Evolutionary conservation across 352 stramenopile genomes (phyloP).

Genomic region (Thalassiosira mediterranea): DNA sequence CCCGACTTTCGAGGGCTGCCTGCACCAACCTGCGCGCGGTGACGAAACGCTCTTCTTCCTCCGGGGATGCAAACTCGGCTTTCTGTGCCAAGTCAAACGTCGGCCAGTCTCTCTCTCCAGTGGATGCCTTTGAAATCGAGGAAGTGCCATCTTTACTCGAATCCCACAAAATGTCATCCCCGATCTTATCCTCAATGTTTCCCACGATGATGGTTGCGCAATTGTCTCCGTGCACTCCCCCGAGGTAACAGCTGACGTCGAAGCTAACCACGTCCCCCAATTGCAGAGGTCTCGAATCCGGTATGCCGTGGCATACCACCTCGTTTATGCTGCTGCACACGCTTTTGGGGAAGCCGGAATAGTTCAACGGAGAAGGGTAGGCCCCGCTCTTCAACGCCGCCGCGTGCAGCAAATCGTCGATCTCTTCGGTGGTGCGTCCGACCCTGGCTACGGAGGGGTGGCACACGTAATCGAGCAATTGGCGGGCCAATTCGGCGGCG

Average conservation of each 20-base stretch:
- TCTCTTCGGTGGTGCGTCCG: conserved; percentile 91
- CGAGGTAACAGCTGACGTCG: conserved; percentile 92
- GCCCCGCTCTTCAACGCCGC: conserved; percentile 88
- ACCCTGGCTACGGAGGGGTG: conserved; percentile 54
- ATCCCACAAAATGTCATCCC: conserved; percentile 29
- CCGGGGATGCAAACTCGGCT: conserved; percentile 44
- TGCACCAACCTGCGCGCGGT: conserved; percentile 65
- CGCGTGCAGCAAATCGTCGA: conserved; percentile 91
- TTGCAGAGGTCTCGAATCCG: conserved; percentile 88
- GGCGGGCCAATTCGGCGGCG: conserved; percentile 69
- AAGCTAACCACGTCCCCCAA: conserved; percentile 97
- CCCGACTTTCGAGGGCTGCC: conserved; percentile 72
- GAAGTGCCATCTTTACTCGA: conserved; percentile 21
- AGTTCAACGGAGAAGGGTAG: conserved; percentile 85
- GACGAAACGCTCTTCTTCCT: conserved; percentile 59
- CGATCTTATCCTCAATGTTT: conserved; percentile 84
- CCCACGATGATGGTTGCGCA: conserved; percentile 95
- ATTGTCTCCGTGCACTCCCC: conserved; percentile 97
- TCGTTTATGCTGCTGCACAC: conserved; percentile 97
- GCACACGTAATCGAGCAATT: conserved; percentile 75
- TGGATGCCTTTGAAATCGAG: neutral
- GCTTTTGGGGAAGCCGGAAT: conserved; percentile 91
- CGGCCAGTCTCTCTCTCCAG: conserved; percentile 30
- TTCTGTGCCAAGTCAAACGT: conserved; percentile 23
- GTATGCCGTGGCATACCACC: conserved; percentile 96